Conservation (phyloP, 2,329 filamentous ascomycete genomes). For the Aureobasidium sp. region DNA sequence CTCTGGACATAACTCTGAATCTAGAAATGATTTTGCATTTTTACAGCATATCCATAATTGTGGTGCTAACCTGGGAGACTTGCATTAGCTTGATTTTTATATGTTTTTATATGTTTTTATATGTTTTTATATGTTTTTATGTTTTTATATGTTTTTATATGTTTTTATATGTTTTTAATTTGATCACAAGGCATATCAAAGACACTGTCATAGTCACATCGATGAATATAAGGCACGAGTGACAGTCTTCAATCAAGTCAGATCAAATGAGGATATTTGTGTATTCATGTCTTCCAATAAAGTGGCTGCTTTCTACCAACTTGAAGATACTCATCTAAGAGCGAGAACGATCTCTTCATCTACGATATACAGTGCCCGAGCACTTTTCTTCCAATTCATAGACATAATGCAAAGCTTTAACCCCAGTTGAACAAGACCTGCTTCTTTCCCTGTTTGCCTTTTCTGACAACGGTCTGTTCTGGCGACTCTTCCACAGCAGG, state of each 20-base stretch:
- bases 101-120: background rate
- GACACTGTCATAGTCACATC: background rate
- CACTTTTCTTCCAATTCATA: background rate
- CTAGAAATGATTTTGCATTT: too few relatives aligned
- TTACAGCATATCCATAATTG: too few relatives aligned
- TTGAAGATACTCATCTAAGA: background rate
- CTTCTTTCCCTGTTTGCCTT: slow-evolving; percentile 43
- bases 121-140: background rate
- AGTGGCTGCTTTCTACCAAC: background rate
- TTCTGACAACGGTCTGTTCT: slow-evolving; percentile 30
- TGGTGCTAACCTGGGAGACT: too few relatives aligned
- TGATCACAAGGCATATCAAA: background rate
- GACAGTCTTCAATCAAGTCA: background rate
- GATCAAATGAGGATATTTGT: background rate
- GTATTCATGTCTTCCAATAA: background rate
- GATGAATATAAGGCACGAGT: background rate
- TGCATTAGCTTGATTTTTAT: slow-evolving; percentile 63
- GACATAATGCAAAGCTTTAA: background rate
- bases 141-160: background rate
- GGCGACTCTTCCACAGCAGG: slow-evolving; percentile 19
- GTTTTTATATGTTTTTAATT: background rate
- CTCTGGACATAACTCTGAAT: too few relatives aligned
- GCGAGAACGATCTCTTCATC: background rate
- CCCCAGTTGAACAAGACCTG: slow-evolving; percentile 44
- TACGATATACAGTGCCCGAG: background rate